Base-by-base conservation (phyloP, 345 rosid genomes). In the Linum usitatissimum region DNA sequence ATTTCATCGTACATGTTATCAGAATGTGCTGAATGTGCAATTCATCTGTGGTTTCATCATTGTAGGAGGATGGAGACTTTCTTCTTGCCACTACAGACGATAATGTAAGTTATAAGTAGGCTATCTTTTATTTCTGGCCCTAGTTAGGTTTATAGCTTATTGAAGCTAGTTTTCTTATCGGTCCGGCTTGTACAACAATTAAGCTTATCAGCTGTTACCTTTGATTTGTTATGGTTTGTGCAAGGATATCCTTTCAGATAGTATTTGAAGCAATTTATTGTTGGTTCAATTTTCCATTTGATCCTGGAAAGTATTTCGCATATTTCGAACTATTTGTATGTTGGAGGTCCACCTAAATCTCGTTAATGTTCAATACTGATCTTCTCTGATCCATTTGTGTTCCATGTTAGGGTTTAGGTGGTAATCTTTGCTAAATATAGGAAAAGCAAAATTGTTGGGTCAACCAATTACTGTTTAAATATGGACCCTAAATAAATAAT, bases 1-100 rank as follows among this genome's bases (percentile, higher is more conserved):
- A 34, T 34, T 34, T 34, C 38, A 34, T 34, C 0, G 6, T 34
- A 34, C 38, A 34, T 34, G 38, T 7, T 34, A 34, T 34, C 38
- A 34, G 38, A 34, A 34, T 34, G 8, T 34, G 3, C 5, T 34
- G 38, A 34, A 34, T 34, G 38, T 34, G 8, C 38, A 34, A 34
- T 34, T 34, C 38, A 34, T 34, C 0, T 34, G 6, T 36, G 13
- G 19, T 19, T 45, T 10, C 13, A 21, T 57, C 67, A 58, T 60
- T 86, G 82, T 80, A 90, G 99, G 99, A 87, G 75, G 99, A 93
- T 86, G 85, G 81, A 38, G 99, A 90, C 71, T 93, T 84, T 76
- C 66, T 80, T 79, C 71, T 83, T 59, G 79, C 82, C 71, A 68
- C 72, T 30, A 94, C 80, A 59, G 97, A 90, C 57, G 99, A 90